Conservation (phyloP, 441 rosid species). For the Daphne laureola region DNA sequence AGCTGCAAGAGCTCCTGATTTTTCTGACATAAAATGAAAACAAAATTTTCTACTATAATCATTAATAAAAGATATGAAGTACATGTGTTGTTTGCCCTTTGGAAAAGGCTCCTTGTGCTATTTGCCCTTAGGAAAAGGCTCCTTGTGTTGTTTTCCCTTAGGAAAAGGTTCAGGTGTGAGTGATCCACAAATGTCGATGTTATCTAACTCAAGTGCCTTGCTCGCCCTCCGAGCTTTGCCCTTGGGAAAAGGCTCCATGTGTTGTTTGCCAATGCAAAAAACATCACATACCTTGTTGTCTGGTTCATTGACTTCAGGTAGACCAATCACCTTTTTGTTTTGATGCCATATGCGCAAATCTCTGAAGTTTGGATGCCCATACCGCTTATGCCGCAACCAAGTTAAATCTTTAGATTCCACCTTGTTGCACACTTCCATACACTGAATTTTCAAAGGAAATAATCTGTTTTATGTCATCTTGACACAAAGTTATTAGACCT, state of each 20-base stretch:
- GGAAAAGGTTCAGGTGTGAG: neutral
- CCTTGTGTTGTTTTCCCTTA: too few species aligned
- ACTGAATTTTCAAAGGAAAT: neutral
- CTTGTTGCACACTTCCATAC: neutral
- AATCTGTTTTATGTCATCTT: conserved; percentile 7
- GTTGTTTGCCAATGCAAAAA: neutral
- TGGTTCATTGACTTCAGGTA: neutral
- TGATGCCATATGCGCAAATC: neutral
- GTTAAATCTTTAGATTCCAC: neutral
- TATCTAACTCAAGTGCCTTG: neutral
- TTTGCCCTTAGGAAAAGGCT: too few species aligned
- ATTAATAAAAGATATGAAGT: neutral
- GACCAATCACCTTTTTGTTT: conserved; percentile 2
- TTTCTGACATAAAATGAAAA: neutral
- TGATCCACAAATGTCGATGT: conserved; percentile 7
- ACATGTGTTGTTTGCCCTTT: too few species aligned
- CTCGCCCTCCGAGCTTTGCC: conserved; percentile 8
- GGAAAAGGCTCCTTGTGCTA: too few species aligned
- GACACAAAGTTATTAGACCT: neutral
- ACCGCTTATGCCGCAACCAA: conserved; percentile 13
- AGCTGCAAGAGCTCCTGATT: neutral
- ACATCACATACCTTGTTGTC: neutral
- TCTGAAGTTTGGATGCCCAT: neutral
- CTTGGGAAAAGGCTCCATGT: neutral
- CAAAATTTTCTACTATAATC: neutral